Percentiles rank a stretch among this genome's conserved stretches.
phyloP scores from a whole-genome alignment of 1,284 basidiomycete species.

The Malassezia yamatoensis region DNA sequence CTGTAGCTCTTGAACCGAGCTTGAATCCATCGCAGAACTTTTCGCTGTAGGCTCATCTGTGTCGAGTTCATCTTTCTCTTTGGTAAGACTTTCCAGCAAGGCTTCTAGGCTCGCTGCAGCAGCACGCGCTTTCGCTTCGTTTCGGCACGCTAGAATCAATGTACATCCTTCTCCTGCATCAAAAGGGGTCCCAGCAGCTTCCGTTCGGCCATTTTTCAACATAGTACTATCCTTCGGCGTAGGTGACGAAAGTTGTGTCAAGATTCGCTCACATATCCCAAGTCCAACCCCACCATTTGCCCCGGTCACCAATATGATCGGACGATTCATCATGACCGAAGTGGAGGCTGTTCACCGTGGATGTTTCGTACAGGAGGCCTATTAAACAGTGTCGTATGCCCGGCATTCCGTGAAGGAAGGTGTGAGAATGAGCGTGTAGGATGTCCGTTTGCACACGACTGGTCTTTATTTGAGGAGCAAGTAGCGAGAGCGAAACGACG shows the following conservation, averaged over 20 bases:
- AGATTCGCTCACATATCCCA: conserved; percentile 42
- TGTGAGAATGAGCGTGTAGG: conserved; percentile 20
- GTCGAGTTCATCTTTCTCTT: background rate
- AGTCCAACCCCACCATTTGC: conserved; percentile 45
- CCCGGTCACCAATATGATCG: conserved; percentile 43
- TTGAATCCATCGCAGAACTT: conserved; percentile 23
- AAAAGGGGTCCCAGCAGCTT: conserved; percentile 34
- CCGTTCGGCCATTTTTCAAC: conserved; percentile 7
- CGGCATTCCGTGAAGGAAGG: conserved; percentile 25
- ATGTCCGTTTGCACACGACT: conserved; percentile 30
- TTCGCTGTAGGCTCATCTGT: background rate
- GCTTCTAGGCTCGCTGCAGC: conserved; percentile 32
- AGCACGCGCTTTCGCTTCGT: conserved; percentile 44
- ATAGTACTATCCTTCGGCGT: conserved; percentile 24
- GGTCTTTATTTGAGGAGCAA: background rate
- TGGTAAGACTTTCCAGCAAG: conserved; percentile 25
- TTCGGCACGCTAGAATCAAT: conserved; percentile 44
- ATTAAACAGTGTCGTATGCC: conserved; percentile 28
- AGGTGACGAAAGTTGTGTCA: conserved; percentile 45
- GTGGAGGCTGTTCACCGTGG: conserved; percentile 6
- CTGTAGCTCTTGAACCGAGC: conserved; percentile 22
- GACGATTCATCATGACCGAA: conserved; percentile 20
- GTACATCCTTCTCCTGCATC: conserved; percentile 43
- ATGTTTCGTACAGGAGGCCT: conserved; percentile 34
- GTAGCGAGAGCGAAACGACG: background rate